phyloP scores from a whole-genome alignment of 2,329 filamentous ascomycete genomes.

The Plenodomus biglobosus region DNA sequence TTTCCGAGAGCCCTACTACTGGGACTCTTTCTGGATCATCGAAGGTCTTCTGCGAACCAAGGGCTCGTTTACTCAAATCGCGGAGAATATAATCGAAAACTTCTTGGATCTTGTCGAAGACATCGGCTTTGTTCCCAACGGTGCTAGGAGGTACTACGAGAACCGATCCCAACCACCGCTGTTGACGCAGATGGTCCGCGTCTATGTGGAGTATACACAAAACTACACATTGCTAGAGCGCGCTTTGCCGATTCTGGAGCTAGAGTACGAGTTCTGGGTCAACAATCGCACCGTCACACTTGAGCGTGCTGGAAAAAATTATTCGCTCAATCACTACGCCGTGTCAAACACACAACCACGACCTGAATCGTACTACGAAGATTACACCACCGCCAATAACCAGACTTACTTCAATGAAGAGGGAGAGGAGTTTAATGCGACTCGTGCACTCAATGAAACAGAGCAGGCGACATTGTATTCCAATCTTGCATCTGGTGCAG shows the following conservation, averaged over 20 bases:
- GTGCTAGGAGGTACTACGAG: conserved; percentile 67
- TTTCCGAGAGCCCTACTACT: conserved; percentile 71
- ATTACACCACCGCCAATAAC: conserved; percentile 67
- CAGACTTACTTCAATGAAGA: conserved; percentile 61
- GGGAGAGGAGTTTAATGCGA: conserved; percentile 61
- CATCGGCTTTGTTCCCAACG: conserved; percentile 69
- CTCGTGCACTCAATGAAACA: conserved; percentile 53
- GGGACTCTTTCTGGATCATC: conserved; percentile 70
- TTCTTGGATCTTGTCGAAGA: conserved; percentile 67
- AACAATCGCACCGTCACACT: conserved; percentile 62
- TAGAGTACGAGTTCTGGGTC: conserved; percentile 65
- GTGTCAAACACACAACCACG: conserved; percentile 67
- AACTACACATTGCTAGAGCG: conserved; percentile 62
- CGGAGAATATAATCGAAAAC: conserved; percentile 69
- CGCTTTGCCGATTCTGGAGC: conserved; percentile 63
- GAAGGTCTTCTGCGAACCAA: conserved; percentile 66
- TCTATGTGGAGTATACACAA: conserved; percentile 65
- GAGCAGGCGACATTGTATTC: conserved; percentile 59
- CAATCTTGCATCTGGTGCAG: conserved; percentile 66
- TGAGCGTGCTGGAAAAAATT: conserved; percentile 50
- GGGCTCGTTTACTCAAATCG: conserved; percentile 64
- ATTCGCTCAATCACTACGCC: conserved; percentile 61
- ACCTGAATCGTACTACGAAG: conserved; percentile 67
- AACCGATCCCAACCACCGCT: conserved; percentile 69
- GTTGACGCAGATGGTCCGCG: conserved; percentile 65